A percentile compares a stretch with the other conserved stretches of the same genome.
Evolutionary conservation across 2,329 filamentous ascomycete species (phyloP).

Genomic region (Fragosphaeria purpurea): DNA sequence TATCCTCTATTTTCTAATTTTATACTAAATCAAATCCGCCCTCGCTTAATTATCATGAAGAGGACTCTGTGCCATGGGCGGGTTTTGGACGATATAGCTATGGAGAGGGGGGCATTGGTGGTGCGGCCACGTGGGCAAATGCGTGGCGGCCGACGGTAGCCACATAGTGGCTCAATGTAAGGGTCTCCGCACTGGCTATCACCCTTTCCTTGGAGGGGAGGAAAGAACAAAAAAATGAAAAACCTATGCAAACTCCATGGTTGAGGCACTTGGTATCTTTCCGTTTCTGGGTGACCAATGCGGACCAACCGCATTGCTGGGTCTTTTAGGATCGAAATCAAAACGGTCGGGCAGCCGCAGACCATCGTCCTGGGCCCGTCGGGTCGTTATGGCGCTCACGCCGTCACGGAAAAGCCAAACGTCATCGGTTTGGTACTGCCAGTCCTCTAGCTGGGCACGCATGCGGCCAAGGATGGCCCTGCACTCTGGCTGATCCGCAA

Average conservation of each 20-base stretch:
- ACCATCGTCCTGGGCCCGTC: slow-evolving; percentile 1
- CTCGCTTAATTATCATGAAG: too few species aligned
- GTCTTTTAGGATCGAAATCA: slow-evolving; percentile 11
- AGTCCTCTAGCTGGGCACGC: slow-evolving; percentile 18
- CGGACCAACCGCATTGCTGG: slow-evolving; percentile 8
- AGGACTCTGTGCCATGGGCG: too few species aligned
- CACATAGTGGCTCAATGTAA: too few species aligned
- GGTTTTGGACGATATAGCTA: too few species aligned
- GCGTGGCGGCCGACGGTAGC: too few species aligned
- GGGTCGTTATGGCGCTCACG: slow-evolving; percentile 11
- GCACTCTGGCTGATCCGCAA: slow-evolving; percentile 19
- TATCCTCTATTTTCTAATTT: too few species aligned
- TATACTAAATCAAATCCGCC: too few species aligned
- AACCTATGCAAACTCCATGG: neutral
- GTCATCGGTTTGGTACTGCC: slow-evolving; percentile 20
- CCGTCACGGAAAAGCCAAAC: slow-evolving; percentile 20
- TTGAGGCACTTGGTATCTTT: neutral
- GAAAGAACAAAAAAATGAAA: too few species aligned
- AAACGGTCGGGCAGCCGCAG: slow-evolving; percentile 7
- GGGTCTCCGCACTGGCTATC: too few species aligned
- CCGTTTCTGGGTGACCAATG: slow-evolving; percentile 2
- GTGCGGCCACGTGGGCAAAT: too few species aligned
- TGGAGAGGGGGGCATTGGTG: too few species aligned
- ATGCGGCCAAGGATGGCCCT: slow-evolving; percentile 21
- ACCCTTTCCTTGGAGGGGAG: too few species aligned